These are phyloP conservation scores for Phytophthora pseudosyringae DNA, from an alignment of 352 stramenopile genomes.

Conservation along the genomic window DNA sequence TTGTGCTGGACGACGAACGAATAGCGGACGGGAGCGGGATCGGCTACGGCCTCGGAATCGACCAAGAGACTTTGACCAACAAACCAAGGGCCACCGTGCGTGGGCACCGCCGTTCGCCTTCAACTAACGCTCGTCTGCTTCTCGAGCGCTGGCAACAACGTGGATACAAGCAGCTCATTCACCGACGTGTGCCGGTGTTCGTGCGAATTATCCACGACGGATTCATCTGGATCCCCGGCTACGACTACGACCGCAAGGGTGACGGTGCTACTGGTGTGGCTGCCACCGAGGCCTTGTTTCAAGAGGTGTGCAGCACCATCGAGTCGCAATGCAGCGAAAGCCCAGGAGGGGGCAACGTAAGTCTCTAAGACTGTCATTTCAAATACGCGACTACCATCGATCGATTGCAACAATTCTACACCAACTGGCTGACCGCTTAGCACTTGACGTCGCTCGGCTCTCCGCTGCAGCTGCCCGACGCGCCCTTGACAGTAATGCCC, in stretches of 20 bases:
- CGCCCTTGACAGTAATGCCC: constrained; percentile 27
- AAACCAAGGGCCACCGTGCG: constrained; percentile 24
- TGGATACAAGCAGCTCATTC: constrained; percentile 81
- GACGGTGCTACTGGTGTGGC: constrained; percentile 28
- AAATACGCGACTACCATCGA: constrained; percentile 18
- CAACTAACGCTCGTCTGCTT: constrained; percentile 40
- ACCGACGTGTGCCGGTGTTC: constrained; percentile 71
- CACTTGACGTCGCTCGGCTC: constrained; percentile 36
- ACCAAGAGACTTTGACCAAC: constrained; percentile 39
- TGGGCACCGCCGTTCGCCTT: constrained; percentile 42
- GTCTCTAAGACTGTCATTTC: constrained; percentile 16
- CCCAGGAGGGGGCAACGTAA: constrained; percentile 1
- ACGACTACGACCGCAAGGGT: constrained; percentile 73
- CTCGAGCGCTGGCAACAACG: constrained; percentile 57
- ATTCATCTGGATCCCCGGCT: constrained; percentile 78
- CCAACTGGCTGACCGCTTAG: constrained; percentile 9
- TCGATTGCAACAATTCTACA: constrained; percentile 20
- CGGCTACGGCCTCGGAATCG: constrained; percentile 70
- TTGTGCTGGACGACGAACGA: constrained; percentile 73
- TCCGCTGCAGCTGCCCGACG: constrained; percentile 31
- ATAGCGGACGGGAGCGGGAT: constrained; percentile 72
- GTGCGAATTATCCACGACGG: constrained; percentile 71
- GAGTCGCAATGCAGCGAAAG: constrained; percentile 25
- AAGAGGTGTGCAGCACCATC: constrained; percentile 35
- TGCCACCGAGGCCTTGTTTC: constrained; percentile 33